Base-by-base conservation (phyloP, 805 yeast genomes). In the Starmera dryadoides region DNA sequence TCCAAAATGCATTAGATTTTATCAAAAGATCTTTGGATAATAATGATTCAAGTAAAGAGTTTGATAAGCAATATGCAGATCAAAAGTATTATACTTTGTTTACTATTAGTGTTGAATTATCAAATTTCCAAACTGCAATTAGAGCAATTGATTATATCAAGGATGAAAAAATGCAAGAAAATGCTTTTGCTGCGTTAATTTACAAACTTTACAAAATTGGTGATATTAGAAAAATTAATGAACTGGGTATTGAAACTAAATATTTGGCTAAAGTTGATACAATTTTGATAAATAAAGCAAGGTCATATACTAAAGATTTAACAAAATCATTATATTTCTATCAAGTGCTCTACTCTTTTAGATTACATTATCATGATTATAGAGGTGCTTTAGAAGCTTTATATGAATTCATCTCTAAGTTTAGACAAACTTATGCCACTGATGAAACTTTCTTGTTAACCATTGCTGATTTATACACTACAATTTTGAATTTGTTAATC, bases 331-430 rank as follows among this genome's bases (percentile, higher is more conserved):
- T 73, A 26, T 69, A 66, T 35, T 66, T 70, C 47, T 75, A 69
- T 58, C 65, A 75, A 44, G 63, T 76, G 15, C 58, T 73, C 34
- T 75, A 74, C 46, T 55, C 78, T 0, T 69, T 79, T 66, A 62
- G 79, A 42, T 51, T 71, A 29, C 64, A 63, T 36, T 66, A 68
- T 28, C 77, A 73, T 4, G 73, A 78, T 52, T 67, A 54, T 40
- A 60, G 82, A 40, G 77, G 76, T 17, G 66, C 74, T 2, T 53
- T 62, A 20, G 73, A 70, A 42, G 57, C 73, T 4, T 42, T 71
- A 29, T 66, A 68, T 42, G 59, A 68, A 30, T 68, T 63, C 43
- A 68, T 69, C 32, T 44, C 46, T 28, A 52, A 56, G n/a, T 43
- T 46, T 41, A 41, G 38, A 30, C 4, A 33, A 16, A 12, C 8